A percentile compares a stretch with the other conserved stretches of the same genome.
Conservation (phyloP, 805 yeast genomes). For the Sugiyamaella qingdaonensis region DNA sequence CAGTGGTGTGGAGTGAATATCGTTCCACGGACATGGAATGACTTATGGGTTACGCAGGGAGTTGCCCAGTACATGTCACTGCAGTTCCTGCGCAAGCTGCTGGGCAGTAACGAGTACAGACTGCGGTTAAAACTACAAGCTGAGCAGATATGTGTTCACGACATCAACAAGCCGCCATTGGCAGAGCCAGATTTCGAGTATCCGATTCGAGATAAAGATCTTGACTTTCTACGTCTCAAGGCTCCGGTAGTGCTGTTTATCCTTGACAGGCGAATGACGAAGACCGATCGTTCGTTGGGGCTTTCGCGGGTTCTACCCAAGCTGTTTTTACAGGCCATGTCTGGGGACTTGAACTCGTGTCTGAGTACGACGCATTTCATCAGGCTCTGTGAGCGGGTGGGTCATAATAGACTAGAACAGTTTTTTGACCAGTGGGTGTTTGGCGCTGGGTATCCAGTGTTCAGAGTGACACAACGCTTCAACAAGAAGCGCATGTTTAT, state of each 20-base stretch:
- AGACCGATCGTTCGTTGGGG: conserved; percentile 92
- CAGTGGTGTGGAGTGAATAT: conserved; percentile 96
- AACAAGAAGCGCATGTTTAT: conserved; percentile 90
- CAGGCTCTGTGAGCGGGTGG: conserved; percentile 91
- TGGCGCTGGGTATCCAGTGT: conserved; percentile 84
- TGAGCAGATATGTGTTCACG: conserved; percentile 66
- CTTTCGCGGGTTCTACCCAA: conserved; percentile 87
- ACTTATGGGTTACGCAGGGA: conserved; percentile 87
- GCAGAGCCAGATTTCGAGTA: conserved; percentile 62
- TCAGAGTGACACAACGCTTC: conserved; percentile 84
- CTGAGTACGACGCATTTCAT: conserved; percentile 82
- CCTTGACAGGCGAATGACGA: conserved; percentile 88
- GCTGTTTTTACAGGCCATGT: conserved; percentile 88
- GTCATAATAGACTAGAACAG: conserved; percentile 71
- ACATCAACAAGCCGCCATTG: conserved; percentile 76
- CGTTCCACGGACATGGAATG: conserved; percentile 71
- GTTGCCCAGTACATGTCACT: conserved; percentile 78
- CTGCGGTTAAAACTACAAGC: conserved; percentile 61
- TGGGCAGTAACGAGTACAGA: conserved; percentile 82
- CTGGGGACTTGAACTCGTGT: conserved; percentile 82
- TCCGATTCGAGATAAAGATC: conserved; percentile 60
- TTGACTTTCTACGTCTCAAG: conserved; percentile 68
- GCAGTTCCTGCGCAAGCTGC: conserved; percentile 60
- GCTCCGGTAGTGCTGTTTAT: conserved; percentile 83
- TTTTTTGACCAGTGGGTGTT: conserved; percentile 94